phyloP scores from a whole-genome alignment of 352 stramenopile species.

The Globisporangium irregulare region DNA sequence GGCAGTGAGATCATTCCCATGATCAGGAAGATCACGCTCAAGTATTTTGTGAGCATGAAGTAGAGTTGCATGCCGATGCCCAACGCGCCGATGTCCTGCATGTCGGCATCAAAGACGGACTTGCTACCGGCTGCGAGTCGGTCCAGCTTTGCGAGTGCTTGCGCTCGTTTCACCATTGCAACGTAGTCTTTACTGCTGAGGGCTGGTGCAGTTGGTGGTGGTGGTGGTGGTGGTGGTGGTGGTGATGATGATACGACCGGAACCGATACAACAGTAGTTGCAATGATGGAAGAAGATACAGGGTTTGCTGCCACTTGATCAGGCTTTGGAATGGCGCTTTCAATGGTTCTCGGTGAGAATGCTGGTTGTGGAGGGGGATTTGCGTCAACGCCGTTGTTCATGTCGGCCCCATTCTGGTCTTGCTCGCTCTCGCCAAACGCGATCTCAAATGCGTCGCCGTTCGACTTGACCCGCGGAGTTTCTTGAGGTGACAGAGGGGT shows the following conservation, averaged over 20 bases:
- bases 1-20: conserved; percentile 72
- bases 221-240: neutral
- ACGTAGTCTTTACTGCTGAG: conserved; percentile 18
- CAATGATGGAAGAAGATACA: neutral
- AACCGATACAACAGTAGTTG: neutral
- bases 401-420: neutral
- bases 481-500: neutral
- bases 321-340: neutral
- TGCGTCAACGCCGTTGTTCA: too few relatives aligned
- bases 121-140: conserved; percentile 66
- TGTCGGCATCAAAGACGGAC: conserved; percentile 52
- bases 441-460: conserved; percentile 13
- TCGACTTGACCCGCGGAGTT: neutral
- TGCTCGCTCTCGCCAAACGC: conserved; percentile 15
- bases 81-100: conserved; percentile 72
- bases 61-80: conserved; percentile 85
- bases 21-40: conserved; percentile 54
- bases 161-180: conserved; percentile 51
- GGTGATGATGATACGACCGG: too few relatives aligned
- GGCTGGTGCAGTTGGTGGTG: neutral
- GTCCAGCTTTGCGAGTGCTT: conserved; percentile 36
- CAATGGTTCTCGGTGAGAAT: neutral
- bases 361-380: neutral
- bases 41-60: conserved; percentile 83
- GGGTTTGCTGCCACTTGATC: neutral